Percentiles rank a stretch among this genome's conserved stretches.
phyloP scores from a whole-genome alignment of 257 asterid genomes.

The Primulina eburnea region DNA sequence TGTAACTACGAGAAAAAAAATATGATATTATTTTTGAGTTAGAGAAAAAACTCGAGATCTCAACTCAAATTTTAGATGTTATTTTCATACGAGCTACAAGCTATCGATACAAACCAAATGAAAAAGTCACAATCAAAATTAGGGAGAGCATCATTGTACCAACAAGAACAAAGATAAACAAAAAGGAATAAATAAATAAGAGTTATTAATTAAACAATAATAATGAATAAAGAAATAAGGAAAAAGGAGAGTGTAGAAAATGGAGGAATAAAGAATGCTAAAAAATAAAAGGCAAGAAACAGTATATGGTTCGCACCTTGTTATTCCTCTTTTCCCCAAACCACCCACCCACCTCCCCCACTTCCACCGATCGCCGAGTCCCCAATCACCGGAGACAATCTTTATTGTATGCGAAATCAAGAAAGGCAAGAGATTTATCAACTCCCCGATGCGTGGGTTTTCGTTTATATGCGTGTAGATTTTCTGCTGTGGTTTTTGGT shows the following conservation, averaged over 20 bases:
- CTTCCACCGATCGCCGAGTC: slow-evolving; percentile 38
- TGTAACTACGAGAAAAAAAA: too few relatives aligned
- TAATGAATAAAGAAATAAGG: background rate
- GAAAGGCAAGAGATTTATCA: slow-evolving; percentile 30
- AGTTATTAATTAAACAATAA: background rate
- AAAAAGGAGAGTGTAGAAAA: background rate
- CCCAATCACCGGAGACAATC: slow-evolving; percentile 25
- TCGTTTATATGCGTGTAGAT: slow-evolving; percentile 3
- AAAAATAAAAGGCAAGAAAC: slow-evolving; percentile 12
- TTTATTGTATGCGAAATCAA: background rate
- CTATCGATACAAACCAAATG: background rate
- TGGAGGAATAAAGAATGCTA: background rate
- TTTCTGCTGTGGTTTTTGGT: slow-evolving; percentile 21
- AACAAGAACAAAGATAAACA: slow-evolving; percentile 13
- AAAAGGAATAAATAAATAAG: slow-evolving; percentile 10
- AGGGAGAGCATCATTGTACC: slow-evolving; percentile 1
- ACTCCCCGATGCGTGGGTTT: background rate
- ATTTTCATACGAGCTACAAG: too few relatives aligned
- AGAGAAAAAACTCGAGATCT: too few relatives aligned
- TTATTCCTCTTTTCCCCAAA: slow-evolving; percentile 4
- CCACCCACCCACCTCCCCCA: slow-evolving; percentile 35
- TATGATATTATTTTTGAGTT: too few relatives aligned
- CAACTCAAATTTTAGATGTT: too few relatives aligned
- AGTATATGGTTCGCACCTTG: slow-evolving; percentile 29
- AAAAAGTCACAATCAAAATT: slow-evolving; percentile 2